phyloP scores from a whole-genome alignment of 2,329 filamentous ascomycete genomes.

The Dryadomyces sulphureus region DNA sequence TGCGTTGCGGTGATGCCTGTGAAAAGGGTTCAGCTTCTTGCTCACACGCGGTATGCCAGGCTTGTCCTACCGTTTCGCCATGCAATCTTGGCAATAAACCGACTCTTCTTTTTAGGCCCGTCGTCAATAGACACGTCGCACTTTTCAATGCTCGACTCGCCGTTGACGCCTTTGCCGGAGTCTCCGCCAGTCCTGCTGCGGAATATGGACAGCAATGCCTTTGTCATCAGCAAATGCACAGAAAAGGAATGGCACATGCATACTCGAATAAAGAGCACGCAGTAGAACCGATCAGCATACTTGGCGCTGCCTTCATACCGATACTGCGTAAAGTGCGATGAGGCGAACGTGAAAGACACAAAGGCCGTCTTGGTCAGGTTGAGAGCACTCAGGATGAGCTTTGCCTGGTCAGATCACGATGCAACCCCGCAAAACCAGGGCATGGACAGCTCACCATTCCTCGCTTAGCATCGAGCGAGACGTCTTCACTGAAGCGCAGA shows the following conservation, averaged over 20 bases:
- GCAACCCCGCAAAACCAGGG: neutral
- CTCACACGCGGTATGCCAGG: neutral
- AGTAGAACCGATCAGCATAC: constrained; percentile 50
- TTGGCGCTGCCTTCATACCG: constrained; percentile 42
- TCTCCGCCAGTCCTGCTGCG: constrained; percentile 49
- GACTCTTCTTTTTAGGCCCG: constrained; percentile 53
- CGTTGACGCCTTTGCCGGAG: constrained; percentile 39
- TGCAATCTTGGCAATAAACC: constrained; percentile 58
- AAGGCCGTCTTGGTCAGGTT: constrained; percentile 75
- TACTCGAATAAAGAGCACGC: constrained; percentile 59
- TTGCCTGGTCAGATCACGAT: constrained; percentile 28
- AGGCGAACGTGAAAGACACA: constrained; percentile 53
- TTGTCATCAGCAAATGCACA: neutral
- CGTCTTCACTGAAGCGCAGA: constrained; percentile 65
- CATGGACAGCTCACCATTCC: constrained; percentile 37
- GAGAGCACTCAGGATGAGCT: constrained; percentile 61
- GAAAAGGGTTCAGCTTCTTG: neutral
- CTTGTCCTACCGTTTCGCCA: constrained; percentile 49
- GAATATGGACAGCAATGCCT: constrained; percentile 61
- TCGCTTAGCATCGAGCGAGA: constrained; percentile 56
- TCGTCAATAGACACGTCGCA: constrained; percentile 65
- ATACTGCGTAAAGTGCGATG: constrained; percentile 57
- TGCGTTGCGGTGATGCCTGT: constrained; percentile 65
- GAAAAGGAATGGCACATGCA: constrained; percentile 4
- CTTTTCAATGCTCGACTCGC: constrained; percentile 55